Percentiles rank a stretch among this genome's conserved stretches.
Conservation (phyloP, 1,284 basidiomycete species). For the Apiotrichum laibachii region DNA sequence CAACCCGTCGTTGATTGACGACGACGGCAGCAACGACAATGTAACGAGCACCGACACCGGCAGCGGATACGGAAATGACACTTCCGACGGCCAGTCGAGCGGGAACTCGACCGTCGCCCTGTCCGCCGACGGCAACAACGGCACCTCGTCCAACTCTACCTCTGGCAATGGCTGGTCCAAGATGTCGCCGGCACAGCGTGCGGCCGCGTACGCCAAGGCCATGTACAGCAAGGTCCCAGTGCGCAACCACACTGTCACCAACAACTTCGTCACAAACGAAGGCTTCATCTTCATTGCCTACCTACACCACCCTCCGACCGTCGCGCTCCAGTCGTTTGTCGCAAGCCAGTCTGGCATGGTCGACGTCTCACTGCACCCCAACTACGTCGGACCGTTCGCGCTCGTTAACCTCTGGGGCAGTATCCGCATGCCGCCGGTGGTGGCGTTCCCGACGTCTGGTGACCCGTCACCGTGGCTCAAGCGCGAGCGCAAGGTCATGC, state of each 20-base stretch:
- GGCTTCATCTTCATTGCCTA: slow-evolving; percentile 45
- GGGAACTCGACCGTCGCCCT: background rate
- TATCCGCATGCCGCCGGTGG: slow-evolving; percentile 27
- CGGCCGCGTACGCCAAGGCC: background rate
- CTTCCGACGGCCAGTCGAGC: background rate
- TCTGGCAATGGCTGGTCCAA: background rate
- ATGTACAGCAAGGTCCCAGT: background rate
- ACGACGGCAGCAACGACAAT: slow-evolving; percentile 1
- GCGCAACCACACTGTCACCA: slow-evolving; percentile 29
- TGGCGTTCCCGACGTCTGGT: background rate
- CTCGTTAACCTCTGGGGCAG: slow-evolving; percentile 40
- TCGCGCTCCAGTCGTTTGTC: slow-evolving; percentile 33
- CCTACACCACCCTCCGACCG: slow-evolving; percentile 38
- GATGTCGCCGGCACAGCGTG: background rate
- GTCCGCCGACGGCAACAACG: background rate
- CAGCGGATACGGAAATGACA: background rate
- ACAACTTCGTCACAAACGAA: slow-evolving; percentile 39
- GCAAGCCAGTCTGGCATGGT: slow-evolving; percentile 39
- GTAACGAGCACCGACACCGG: background rate
- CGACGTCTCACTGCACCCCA: slow-evolving; percentile 40
- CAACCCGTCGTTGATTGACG: background rate
- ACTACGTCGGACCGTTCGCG: slow-evolving; percentile 46
- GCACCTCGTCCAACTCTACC: background rate
- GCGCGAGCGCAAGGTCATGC: slow-evolving; percentile 24
- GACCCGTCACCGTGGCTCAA: slow-evolving; percentile 28